phyloP scores from a whole-genome alignment of 768 basidiomycete species.

The Naganishia friedmannii region DNA sequence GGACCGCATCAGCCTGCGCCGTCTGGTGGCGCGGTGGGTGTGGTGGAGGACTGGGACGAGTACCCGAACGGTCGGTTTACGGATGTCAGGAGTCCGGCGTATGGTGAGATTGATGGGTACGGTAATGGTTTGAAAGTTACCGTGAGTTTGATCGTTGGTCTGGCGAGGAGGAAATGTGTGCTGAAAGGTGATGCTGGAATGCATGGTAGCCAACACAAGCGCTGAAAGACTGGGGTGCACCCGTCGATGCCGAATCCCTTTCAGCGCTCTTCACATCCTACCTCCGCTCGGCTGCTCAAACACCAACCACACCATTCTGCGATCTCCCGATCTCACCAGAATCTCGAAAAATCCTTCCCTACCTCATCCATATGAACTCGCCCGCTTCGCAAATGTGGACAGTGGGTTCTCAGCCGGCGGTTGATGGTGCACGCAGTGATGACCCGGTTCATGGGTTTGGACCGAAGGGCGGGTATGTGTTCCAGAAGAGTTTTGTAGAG shows the following conservation, averaged over 20 bases:
- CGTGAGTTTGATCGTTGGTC: conserved; percentile 34
- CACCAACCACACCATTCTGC: conserved; percentile 82
- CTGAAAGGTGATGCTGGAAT: conserved; percentile 9
- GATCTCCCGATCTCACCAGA: conserved; percentile 75
- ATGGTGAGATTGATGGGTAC: conserved; percentile 54
- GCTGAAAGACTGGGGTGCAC: conserved; percentile 72
- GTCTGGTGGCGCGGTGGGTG: conserved; percentile 13
- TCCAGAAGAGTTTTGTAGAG: conserved; percentile 96
- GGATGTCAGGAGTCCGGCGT: conserved; percentile 52
- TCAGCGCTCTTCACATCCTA: conserved; percentile 76
- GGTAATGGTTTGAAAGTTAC: conserved; percentile 51
- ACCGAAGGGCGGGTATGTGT: conserved; percentile 85
- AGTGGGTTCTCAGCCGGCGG: conserved; percentile 90
- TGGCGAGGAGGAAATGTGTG: background rate
- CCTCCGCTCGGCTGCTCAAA: conserved; percentile 65
- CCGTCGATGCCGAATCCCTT: conserved; percentile 65
- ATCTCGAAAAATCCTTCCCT: conserved; percentile 71
- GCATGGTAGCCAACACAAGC: conserved; percentile 61
- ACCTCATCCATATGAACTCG: conserved; percentile 72
- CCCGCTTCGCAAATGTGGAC: conserved; percentile 78
- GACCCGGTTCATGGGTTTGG: conserved; percentile 90
- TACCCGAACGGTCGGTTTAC: conserved; percentile 54
- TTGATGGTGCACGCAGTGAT: conserved; percentile 71
- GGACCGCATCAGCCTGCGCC: conserved; percentile 36
- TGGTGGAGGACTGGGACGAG: conserved; percentile 52